Conservation (phyloP, 805 yeast species). For the Candida ovalis region DNA sequence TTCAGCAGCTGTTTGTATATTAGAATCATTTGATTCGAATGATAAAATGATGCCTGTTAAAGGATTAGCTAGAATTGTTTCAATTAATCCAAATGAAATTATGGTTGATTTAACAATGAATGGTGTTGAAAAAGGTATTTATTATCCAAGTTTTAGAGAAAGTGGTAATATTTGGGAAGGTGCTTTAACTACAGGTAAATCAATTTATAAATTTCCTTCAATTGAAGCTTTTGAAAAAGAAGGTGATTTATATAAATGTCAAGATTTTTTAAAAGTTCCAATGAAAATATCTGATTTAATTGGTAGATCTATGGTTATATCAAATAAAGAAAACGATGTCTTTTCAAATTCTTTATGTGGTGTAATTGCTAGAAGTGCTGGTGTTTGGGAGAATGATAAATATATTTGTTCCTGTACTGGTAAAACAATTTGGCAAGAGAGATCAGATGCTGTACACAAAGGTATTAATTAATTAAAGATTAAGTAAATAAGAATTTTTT, state of each 20-base stretch:
- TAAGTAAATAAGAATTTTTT: not conserved
- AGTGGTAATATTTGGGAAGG: constrained; percentile 78
- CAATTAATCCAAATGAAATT: constrained; percentile 47
- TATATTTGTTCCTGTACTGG: constrained; percentile 94
- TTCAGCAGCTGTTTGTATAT: constrained; percentile 85
- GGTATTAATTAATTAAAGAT: not conserved
- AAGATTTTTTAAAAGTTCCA: constrained; percentile 42
- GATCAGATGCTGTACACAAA: constrained; percentile 59
- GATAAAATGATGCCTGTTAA: constrained; percentile 58
- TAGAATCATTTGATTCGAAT: constrained; percentile 62
- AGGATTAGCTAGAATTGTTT: constrained; percentile 84
- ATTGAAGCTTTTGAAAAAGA: constrained; percentile 33
- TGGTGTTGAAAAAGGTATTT: constrained; percentile 63
- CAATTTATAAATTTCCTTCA: constrained; percentile 42
- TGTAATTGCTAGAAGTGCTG: constrained; percentile 93
- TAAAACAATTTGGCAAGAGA: constrained; percentile 93
- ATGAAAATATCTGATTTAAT: constrained; percentile 56
- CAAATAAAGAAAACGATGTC: constrained; percentile 36
- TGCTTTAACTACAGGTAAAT: constrained; percentile 59
- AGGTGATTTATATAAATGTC: constrained; percentile 36
- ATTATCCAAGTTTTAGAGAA: constrained; percentile 63
- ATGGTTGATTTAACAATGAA: constrained; percentile 76
- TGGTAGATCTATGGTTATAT: constrained; percentile 62
- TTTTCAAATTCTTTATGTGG: constrained; percentile 59
- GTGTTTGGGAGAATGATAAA: constrained; percentile 94